These are phyloP conservation scores for Medicago lupulina DNA, from an alignment of 306 rosid species.

Conservation along the genomic window DNA sequence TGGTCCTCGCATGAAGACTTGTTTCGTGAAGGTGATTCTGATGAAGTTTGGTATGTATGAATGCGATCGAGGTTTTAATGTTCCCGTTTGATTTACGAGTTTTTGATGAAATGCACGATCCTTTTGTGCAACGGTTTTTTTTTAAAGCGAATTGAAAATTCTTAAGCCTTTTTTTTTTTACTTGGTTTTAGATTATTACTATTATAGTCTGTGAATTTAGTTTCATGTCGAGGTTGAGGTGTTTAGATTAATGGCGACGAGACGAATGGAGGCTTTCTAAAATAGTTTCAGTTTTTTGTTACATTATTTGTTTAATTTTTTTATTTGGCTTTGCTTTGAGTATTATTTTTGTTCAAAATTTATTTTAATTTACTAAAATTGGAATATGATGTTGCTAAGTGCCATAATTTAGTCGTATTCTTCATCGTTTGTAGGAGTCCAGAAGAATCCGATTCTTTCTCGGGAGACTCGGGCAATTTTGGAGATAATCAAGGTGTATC, in stretches of 20 bases:
- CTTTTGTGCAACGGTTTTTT: conserved; percentile 10
- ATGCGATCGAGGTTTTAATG: conserved; percentile 32
- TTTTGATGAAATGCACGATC: conserved; percentile 42
- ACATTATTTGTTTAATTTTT: not conserved
- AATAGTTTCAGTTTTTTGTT: not conserved
- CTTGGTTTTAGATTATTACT: not conserved
- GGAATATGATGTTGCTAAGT: conserved; percentile 40
- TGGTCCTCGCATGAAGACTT: conserved; percentile 70
- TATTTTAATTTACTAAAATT: conserved; percentile 28
- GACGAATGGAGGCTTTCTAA: not conserved
- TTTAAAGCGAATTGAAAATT: conserved; percentile 23
- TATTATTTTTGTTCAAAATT: conserved; percentile 1
- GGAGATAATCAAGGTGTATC: conserved; percentile 55
- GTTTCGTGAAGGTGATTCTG: conserved; percentile 56
- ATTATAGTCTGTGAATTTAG: conserved; percentile 17
- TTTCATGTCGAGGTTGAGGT: conserved; percentile 44
- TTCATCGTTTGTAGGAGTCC: conserved; percentile 68
- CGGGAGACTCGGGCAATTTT: conserved; percentile 66
- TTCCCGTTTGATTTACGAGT: conserved; percentile 32
- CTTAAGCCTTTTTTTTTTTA: not conserved
- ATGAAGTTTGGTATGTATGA: conserved; percentile 79
- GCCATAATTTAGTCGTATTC: conserved; percentile 34
- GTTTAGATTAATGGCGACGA: conserved; percentile 9
- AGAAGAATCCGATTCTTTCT: conserved; percentile 69
- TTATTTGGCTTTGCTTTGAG: conserved; percentile 11